Base-by-base conservation (phyloP, 75 land plant genomes). In the Cunninghamia lanceolata region DNA sequence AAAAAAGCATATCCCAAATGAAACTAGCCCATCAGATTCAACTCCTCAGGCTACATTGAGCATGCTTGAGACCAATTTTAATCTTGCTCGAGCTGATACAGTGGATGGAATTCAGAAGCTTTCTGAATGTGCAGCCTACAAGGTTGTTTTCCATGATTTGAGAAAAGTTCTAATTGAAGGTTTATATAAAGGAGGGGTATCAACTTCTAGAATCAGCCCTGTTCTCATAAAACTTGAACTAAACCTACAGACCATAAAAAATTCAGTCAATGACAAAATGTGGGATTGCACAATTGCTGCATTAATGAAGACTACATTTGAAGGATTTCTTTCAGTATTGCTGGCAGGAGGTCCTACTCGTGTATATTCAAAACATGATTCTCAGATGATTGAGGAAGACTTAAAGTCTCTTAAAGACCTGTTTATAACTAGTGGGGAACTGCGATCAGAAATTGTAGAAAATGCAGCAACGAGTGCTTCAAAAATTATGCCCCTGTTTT, bases 271-370 rank as follows among this genome's bases (percentile, higher is more conserved):
- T 8, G 98, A 93, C 53, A 38, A 86, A 15, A 90, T 94, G 28
- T 93, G 95, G 88, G 89, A 94, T 4, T 76, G 85, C 35, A 91
- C 93, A 2, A 85, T 95, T 21, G 91, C 82, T 59, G 96, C 92
- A 40, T 90, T 97, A 5, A 97, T 96, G 98, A 93, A 90, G 88
- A 92, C 96, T 11, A 90, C 98, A 42, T 96, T 97, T 43, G 98
- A 96, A 53, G 93, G 93, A 7, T 94, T 86, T 82, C 88, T 94
- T 16, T 86, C 92, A 91, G 96, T 96, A 82, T 87, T 96, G 42
- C 90, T 97, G 19, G 98, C 95, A 25, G 99, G 98, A 17, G 99
- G 99, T 9, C 63, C 87, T 35, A 77, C 88, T n/a, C 85, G 98
- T 40, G 85, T 83, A 1, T 97, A 90, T 85, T 40, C 47, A 10